phyloP scores from a whole-genome alignment of 148 eudicot genomes.

The Chenopodium album region DNA sequence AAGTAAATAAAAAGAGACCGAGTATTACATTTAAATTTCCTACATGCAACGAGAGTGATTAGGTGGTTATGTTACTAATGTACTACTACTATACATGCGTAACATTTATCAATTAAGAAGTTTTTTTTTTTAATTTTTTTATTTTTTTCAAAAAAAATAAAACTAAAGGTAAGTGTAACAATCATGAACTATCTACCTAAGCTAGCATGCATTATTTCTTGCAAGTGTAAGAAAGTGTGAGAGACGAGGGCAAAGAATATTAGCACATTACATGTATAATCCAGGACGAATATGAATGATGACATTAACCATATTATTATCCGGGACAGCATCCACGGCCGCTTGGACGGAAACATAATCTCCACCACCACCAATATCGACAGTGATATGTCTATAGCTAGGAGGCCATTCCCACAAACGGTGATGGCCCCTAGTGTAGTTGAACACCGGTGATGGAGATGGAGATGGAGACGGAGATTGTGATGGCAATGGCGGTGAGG shows the following conservation, averaged over 20 bases:
- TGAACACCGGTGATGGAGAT: background rate
- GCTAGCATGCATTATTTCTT: too few relatives aligned
- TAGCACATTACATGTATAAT: slow-evolving; percentile 52
- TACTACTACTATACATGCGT: too few relatives aligned
- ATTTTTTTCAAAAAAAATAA: too few relatives aligned
- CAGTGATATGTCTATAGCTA: slow-evolving; percentile 57
- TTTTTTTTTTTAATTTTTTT: too few relatives aligned
- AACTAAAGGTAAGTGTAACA: too few relatives aligned
- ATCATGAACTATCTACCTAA: too few relatives aligned
- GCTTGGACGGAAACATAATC: slow-evolving; percentile 75
- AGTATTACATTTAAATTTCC: too few relatives aligned
- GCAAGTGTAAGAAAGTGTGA: too few relatives aligned
- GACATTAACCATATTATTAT: slow-evolving; percentile 55
- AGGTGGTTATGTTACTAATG: too few relatives aligned
- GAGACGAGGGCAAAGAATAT: too few relatives aligned
- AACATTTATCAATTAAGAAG: too few relatives aligned
- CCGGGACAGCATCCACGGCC: slow-evolving; percentile 75
- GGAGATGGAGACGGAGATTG: slow-evolving; percentile 6
- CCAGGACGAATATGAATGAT: slow-evolving; percentile 71
- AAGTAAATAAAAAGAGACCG: too few relatives aligned
- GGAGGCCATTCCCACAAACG: slow-evolving; percentile 66
- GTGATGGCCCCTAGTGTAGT: slow-evolving; percentile 24
- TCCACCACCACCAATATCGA: slow-evolving; percentile 57
- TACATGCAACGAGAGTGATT: background rate
- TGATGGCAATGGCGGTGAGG: background rate